Conservation (phyloP, 768 basidiomycete genomes). For the Termitomyces sp. region DNA sequence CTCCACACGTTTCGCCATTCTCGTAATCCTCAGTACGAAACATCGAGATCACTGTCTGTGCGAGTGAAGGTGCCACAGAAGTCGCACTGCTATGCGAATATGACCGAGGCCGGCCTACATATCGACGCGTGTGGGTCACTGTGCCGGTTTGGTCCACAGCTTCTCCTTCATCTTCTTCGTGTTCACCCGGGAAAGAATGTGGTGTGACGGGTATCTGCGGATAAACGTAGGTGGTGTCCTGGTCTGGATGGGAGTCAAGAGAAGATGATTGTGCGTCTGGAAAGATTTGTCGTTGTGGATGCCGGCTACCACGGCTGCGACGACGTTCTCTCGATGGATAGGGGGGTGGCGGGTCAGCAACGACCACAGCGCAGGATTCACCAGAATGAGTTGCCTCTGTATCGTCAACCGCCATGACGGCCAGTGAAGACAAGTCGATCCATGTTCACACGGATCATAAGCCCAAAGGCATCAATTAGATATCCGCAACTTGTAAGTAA, state of each 20-base stretch:
- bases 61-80: conserved; percentile 58
- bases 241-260: conserved; percentile 20
- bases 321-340: conserved; percentile 52
- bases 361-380: conserved; percentile 1
- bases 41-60: conserved; percentile 66
- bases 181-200: conserved; percentile 12
- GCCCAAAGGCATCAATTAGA: not conserved
- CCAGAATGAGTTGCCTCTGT: not conserved
- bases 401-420: conserved; percentile 5
- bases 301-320: conserved; percentile 21
- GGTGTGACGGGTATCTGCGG: conserved; percentile 13
- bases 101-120: conserved; percentile 40
- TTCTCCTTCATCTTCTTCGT: conserved; percentile 16
- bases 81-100: conserved; percentile 49
- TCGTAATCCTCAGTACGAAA: conserved; percentile 44
- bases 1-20: conserved; percentile 23
- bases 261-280: conserved; percentile 24
- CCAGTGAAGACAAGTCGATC: not conserved
- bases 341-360: conserved; percentile 61
- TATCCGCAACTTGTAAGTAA: too few relatives aligned
- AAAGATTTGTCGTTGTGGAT: conserved; percentile 21
- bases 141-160: not conserved
- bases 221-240: conserved; percentile 22
- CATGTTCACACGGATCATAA: conserved; percentile 3
- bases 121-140: conserved; percentile 16